Percentiles rank a stretch among this genome's conserved stretches.
These are phyloP conservation scores for Citrullus mucosospermus DNA, from an alignment of 306 rosid species.

Conservation along the genomic window DNA sequence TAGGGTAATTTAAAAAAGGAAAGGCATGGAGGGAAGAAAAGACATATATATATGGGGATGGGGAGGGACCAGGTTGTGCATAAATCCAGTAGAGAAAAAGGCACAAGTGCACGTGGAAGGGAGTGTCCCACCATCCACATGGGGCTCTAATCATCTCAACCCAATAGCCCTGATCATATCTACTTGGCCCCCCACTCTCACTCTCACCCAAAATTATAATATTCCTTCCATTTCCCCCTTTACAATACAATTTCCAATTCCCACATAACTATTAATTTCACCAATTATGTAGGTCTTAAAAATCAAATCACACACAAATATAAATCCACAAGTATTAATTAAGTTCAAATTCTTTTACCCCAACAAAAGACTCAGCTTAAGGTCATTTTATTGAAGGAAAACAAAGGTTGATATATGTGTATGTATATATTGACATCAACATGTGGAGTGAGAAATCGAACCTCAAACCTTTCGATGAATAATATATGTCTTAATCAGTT, in stretches of 20 bases:
- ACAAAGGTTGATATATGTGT: no score
- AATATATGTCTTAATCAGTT: no score
- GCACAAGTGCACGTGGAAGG: slow-evolving; percentile 68
- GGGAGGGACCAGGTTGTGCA: slow-evolving; percentile 16
- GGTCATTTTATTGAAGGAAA: no score
- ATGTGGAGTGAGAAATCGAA: no score
- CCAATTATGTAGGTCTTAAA: neutral
- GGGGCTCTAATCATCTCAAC: slow-evolving; percentile 38
- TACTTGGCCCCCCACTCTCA: slow-evolving; percentile 23
- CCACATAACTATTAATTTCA: neutral
- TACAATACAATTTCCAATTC: neutral
- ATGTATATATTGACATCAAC: no score
- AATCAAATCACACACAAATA: neutral
- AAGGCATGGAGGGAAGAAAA: neutral
- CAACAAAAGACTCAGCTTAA: no score
- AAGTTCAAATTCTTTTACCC: no score
- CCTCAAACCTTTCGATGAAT: no score
- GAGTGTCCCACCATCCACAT: slow-evolving; percentile 73
- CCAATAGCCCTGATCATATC: slow-evolving; percentile 16
- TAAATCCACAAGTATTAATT: neutral
- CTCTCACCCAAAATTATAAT: slow-evolving; percentile 1
- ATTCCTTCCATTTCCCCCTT: neutral
- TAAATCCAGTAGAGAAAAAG: slow-evolving; percentile 20
- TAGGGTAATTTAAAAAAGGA: neutral
- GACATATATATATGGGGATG: neutral